Base-by-base conservation (phyloP, 257 asterid genomes). In the Penstemon barbatus region DNA sequence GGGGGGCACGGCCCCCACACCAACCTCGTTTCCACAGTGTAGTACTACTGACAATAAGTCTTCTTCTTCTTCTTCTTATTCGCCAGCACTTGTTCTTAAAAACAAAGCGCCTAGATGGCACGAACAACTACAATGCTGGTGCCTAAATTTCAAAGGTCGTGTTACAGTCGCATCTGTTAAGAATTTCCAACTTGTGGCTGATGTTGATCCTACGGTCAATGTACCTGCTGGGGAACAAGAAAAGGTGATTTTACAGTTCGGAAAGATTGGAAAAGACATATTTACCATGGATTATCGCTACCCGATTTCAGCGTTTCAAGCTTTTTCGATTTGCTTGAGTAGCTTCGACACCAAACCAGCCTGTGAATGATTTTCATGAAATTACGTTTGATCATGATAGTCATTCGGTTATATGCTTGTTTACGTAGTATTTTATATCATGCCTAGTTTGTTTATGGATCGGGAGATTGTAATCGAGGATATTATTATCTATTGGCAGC, bases 51-150 rank as follows among this genome's bases (percentile, higher is more conserved):
- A 25, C 33, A 25, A 25, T 25, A 25, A 25, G 33, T 25, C 33
- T 25, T 25, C 33, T 25, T 25, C 18, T 15, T 15, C 18, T 15
- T 15, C 33, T 25, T 25, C 81, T 46, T 76, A 84, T 0, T 93
- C 84, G 68, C 92, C 84, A 54, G 86, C 95, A 7, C 71, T 91
- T 66, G 84, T 88, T 41, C 84, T 91, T 55, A 78, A 84, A 50
- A 91, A 91, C 71, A 91, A 88, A 84, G 66, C 87, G 0, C 97
- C 97, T 0, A 86, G 97, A 52, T 90, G 97, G 97, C 97, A 90
- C 66, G 96, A 88, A 52, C 97, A 90, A 66, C 66, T 90, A 71
- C 97, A 90, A 72, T 88, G 97, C 43, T 90, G 97, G 97, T 88
- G 97, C 70, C 85, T 90, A 19, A 90, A 90, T 78, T 90, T 90